phyloP scores from a whole-genome alignment of 495 filamentous ascomycete species.

The Diplogelasinospora grovesii region DNA sequence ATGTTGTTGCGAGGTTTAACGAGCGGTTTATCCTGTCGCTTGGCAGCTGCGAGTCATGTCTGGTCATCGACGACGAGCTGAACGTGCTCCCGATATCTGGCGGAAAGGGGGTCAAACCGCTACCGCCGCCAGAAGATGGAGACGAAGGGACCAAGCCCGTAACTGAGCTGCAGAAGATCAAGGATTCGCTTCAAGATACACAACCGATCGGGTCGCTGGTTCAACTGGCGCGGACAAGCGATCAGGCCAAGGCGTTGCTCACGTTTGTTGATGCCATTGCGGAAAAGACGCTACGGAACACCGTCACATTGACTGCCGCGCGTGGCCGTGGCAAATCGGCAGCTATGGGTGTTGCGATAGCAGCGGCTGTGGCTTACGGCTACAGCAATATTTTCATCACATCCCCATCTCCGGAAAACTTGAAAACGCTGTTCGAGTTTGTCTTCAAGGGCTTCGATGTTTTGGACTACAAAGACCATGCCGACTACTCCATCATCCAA shows the following conservation, averaged over 20 bases:
- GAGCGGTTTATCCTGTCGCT: slow-evolving; percentile 95
- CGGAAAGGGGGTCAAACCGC: slow-evolving; percentile 80
- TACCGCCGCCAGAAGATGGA: slow-evolving; percentile 66
- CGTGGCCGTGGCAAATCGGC: slow-evolving; percentile 97
- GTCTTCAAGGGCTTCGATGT: slow-evolving; percentile 98
- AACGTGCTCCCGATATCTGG: slow-evolving; percentile 97
- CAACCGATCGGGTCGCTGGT: slow-evolving; percentile 82
- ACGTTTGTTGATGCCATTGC: slow-evolving; percentile 95
- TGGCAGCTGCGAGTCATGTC: slow-evolving; percentile 85
- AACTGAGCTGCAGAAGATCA: slow-evolving; percentile 77
- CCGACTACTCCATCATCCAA: slow-evolving; percentile 96
- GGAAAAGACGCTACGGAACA: slow-evolving; percentile 90
- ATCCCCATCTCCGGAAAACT: slow-evolving; percentile 93
- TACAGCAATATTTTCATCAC: slow-evolving; percentile 99
- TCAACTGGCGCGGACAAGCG: slow-evolving; percentile 77
- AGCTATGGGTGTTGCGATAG: slow-evolving; percentile 86
- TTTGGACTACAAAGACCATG: slow-evolving; percentile 83
- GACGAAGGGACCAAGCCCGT: slow-evolving; percentile 57
- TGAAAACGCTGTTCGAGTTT: slow-evolving; percentile 98
- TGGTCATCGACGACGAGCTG: slow-evolving; percentile 95
- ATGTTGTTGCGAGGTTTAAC: slow-evolving; percentile 95
- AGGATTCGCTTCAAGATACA: slow-evolving; percentile 76
- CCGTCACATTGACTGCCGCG: slow-evolving; percentile 87
- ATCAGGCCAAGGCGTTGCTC: slow-evolving; percentile 90
- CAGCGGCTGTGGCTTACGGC: slow-evolving; percentile 88